phyloP scores from a whole-genome alignment of 768 basidiomycete genomes.

The Dictyophora rubrovolvata region DNA sequence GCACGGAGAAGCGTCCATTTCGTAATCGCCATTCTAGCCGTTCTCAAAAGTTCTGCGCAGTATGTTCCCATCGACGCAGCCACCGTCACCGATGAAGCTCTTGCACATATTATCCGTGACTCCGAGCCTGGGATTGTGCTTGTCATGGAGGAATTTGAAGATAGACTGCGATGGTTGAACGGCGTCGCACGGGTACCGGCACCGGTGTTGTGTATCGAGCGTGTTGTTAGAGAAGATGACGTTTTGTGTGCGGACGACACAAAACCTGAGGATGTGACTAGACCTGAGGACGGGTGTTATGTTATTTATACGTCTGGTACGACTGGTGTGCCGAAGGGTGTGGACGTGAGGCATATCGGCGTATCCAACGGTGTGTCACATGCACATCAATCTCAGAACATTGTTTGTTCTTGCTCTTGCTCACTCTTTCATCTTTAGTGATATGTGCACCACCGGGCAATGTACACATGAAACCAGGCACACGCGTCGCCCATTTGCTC shows the following conservation, averaged over 20 bases:
- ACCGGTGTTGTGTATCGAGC: constrained; percentile 6
- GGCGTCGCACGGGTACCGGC: background rate
- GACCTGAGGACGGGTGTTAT: constrained; percentile 13
- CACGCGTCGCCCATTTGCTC: constrained; percentile 48
- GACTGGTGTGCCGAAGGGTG: constrained; percentile 16
- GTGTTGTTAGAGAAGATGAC: constrained; percentile 9
- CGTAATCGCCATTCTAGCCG: constrained; percentile 13
- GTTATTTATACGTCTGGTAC: constrained; percentile 18
- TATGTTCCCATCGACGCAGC: constrained; percentile 17
- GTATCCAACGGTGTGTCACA: constrained; percentile 14
- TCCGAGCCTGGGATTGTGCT: constrained; percentile 11
- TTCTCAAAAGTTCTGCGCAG: constrained; percentile 16
- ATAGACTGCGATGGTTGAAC: background rate
- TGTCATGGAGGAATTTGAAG: constrained; percentile 12
- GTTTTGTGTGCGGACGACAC: background rate
- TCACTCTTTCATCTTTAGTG: constrained; percentile 19
- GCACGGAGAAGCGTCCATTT: constrained; percentile 13
- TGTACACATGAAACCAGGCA: constrained; percentile 45
- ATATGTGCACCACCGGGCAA: constrained; percentile 41
- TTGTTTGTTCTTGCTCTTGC: background rate
- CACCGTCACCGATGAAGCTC: constrained; percentile 15
- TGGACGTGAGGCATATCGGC: constrained; percentile 14
- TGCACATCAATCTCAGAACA: background rate
- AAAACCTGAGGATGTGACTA: constrained; percentile 8
- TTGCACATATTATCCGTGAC: constrained; percentile 13